Conservation (phyloP, 2,329 filamentous ascomycete genomes). For the Cryphonectria japonica region DNA sequence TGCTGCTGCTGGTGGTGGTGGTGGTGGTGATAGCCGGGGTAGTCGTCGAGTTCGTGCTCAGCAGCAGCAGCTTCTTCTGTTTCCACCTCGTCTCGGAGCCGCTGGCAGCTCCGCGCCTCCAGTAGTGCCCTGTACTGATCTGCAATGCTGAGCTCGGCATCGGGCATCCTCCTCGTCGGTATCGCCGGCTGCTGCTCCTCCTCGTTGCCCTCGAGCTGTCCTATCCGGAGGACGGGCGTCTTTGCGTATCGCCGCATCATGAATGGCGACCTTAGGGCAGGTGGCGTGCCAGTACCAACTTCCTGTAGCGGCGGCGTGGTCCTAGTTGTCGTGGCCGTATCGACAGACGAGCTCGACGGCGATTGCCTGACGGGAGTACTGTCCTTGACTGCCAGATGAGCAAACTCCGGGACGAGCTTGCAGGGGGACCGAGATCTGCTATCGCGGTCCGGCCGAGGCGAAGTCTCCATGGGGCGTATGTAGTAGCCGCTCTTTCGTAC, state of each 20-base stretch:
- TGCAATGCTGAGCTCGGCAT: conserved; percentile 51
- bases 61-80: not conserved
- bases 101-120: conserved; percentile 41
- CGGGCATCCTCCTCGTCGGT: conserved; percentile 39
- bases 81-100: not conserved
- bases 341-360: conserved; percentile 30
- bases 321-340: not conserved
- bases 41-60: not conserved
- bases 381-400: conserved; percentile 40
- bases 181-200: conserved; percentile 25
- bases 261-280: conserved; percentile 31
- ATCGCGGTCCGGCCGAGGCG: conserved; percentile 23
- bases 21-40: not conserved
- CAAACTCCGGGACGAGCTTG: conserved; percentile 40
- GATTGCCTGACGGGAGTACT: conserved; percentile 28
- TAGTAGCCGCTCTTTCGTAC: conserved; percentile 36
- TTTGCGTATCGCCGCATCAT: conserved; percentile 52
- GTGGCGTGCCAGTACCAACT: conserved; percentile 29
- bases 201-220: conserved; percentile 49
- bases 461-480: conserved; percentile 31
- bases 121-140: conserved; percentile 55
- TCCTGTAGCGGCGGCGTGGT: not conserved
- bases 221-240: conserved; percentile 54
- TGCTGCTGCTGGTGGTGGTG: not conserved
- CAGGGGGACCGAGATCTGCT: conserved; percentile 19